phyloP scores from a whole-genome alignment of 768 basidiomycete species.

The Agrocybe pediades region DNA sequence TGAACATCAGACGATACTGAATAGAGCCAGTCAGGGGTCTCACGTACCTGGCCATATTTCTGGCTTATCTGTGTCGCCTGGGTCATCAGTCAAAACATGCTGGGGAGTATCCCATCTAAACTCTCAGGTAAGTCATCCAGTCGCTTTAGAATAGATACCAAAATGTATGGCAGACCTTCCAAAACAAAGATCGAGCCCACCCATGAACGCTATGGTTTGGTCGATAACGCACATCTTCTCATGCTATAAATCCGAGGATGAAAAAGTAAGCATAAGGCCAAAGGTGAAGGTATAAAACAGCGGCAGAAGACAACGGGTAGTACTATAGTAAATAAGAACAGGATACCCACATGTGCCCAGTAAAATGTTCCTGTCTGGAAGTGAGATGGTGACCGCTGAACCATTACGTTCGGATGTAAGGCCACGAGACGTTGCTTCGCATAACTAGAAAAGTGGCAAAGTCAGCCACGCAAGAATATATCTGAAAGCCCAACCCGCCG shows the following conservation, averaged over 20 bases:
- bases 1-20: neutral
- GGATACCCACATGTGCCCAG: conserved; percentile 88
- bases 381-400: conserved; percentile 96
- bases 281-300: neutral
- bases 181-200: conserved; percentile 93
- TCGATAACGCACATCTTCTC: conserved; percentile 99
- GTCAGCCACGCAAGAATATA: conserved; percentile 1
- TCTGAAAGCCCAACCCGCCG: neutral
- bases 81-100: conserved; percentile 87
- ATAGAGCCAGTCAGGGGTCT: neutral
- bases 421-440: conserved; percentile 79
- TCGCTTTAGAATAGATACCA: neutral
- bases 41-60: conserved; percentile 86
- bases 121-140: conserved; percentile 5
- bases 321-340: neutral
- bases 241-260: conserved; percentile 53
- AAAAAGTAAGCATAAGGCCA: neutral
- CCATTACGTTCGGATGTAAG: conserved; percentile 91
- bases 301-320: neutral
- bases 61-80: conserved; percentile 56
- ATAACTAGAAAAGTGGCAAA: conserved; percentile 51
- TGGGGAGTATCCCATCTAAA: conserved; percentile 94
- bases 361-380: conserved; percentile 97
- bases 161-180: conserved; percentile 52
- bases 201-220: conserved; percentile 97